A percentile compares a stretch with the other conserved stretches of the same genome.
phyloP scores from a whole-genome alignment of 2,329 filamentous ascomycete genomes.

The Colletotrichum horii region DNA sequence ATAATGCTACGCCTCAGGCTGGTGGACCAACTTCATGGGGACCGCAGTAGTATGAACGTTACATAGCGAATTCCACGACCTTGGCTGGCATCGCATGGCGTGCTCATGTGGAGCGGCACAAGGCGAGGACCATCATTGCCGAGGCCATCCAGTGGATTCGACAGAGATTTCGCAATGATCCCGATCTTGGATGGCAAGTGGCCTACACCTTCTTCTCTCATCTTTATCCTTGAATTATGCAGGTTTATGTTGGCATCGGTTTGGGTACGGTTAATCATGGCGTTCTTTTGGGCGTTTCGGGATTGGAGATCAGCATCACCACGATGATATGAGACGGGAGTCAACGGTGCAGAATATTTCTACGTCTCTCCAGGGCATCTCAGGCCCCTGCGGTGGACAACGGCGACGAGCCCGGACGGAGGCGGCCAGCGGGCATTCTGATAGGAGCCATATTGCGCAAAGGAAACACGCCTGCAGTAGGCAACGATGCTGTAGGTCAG shows the following conservation, averaged over 20 bases:
- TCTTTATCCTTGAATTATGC: not conserved
- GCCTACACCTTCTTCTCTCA: not conserved
- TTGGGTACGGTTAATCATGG: not conserved
- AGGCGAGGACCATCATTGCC: not conserved
- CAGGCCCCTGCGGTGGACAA: not conserved
- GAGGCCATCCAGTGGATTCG: not conserved
- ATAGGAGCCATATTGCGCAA: not conserved
- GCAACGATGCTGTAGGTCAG: not conserved
- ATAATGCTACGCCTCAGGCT: not conserved
- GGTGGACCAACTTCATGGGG: not conserved
- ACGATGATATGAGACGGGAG: not conserved
- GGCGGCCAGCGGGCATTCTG: not conserved
- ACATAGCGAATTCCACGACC: not conserved
- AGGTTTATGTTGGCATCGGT: not conserved
- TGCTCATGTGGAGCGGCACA: not conserved
- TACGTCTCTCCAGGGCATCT: not conserved
- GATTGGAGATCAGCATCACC: not conserved
- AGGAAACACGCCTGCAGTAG: not conserved
- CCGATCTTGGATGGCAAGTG: not conserved
- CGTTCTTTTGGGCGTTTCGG: constrained; percentile 2
- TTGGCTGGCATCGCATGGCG: not conserved
- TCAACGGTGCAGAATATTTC: not conserved
- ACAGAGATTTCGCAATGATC: not conserved
- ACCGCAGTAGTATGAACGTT: not conserved
- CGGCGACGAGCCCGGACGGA: not conserved